A percentile compares a stretch with the other conserved stretches of the same genome.
These are phyloP conservation scores for Prunus kanzakura DNA, from an alignment of 306 rosid genomes.

Conservation along the genomic window DNA sequence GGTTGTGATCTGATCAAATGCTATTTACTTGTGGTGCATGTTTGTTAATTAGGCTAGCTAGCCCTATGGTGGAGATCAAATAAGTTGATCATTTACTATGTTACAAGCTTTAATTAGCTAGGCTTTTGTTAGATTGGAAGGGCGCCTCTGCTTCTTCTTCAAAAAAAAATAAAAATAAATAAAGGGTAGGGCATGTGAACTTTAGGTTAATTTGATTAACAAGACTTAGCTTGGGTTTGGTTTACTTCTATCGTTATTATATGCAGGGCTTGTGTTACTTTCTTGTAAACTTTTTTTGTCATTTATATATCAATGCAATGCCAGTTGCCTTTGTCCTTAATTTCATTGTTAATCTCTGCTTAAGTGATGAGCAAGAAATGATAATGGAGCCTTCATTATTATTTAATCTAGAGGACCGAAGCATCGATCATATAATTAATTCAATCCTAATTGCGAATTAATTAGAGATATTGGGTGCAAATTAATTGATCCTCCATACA, in stretches of 20 bases:
- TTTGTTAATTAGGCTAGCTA: not conserved
- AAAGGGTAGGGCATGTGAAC: no score
- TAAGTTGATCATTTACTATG: no score
- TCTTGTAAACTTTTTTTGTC: not conserved
- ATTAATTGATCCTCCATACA: no score
- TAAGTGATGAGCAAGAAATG: not conserved
- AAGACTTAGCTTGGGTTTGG: not conserved
- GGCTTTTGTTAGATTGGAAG: no score
- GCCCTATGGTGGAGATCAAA: not conserved
- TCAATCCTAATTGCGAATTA: no score
- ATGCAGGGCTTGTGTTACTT: not conserved
- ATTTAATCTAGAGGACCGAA: not conserved
- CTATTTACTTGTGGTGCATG: no score
- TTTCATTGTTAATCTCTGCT: not conserved
- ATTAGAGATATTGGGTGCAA: no score
- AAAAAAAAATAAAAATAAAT: no score
- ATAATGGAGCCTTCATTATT: not conserved
- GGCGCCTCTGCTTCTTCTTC: no score
- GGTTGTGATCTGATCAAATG: conserved; percentile 19
- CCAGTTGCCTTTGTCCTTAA: not conserved
- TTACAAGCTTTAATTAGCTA: no score
- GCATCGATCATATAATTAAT: no score
- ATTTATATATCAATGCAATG: not conserved
- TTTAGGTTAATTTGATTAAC: not conserved
- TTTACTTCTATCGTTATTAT: not conserved